Base-by-base conservation (phyloP, 1,284 basidiomycete species). In the Heterobasidion irregulare region DNA sequence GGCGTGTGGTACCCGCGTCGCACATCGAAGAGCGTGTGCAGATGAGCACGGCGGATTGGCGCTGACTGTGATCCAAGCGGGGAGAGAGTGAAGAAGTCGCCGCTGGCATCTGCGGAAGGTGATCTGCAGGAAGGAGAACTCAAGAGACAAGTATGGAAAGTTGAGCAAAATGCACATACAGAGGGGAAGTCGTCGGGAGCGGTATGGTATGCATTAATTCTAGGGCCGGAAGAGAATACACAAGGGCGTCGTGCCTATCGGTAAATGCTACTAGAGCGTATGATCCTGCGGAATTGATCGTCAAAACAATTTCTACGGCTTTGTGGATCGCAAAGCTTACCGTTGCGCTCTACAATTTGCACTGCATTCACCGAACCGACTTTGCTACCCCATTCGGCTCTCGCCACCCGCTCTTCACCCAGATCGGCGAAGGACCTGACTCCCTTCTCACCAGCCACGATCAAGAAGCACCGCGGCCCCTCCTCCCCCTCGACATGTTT, bases 191-290 rank as follows among this genome's bases (percentile, higher is more conserved):
- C 0, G 66, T 62, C 0, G 78, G 74, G 2, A 83, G 66, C 50
- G 76, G 68, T 38, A 83, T 58, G 0, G 74, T 76, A 61, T 81
- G 75, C 34, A 87, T 63, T 45, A 72, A 68, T 61, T 87, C 83
- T 32, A 89, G 72, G 61, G 76, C 72, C 2, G 90, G 90, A 8
- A 92, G 71, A 0, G 87, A 83, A 70, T 90, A 92, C 10, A 84
- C 73, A 6, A 84, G 67, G 0, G 73, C 80, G 26, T 79, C 75
- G 7, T 75, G 70, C 62, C 64, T 70, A 52, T 80, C 80, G 0
- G 84, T 87, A 59, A 86, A 77, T 13, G 79, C 81, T 13, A 87
- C 80, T 16, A 92, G 67, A 0, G 81, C 83, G 59, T 75, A 73
- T 5, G 78, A 80, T 48, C 79, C 83, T 86, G 57, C 18, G 49